Percentiles rank a stretch among this genome's conserved stretches.
Conservation (phyloP, 495 filamentous ascomycete species). For the Podospora fimiseda region DNA sequence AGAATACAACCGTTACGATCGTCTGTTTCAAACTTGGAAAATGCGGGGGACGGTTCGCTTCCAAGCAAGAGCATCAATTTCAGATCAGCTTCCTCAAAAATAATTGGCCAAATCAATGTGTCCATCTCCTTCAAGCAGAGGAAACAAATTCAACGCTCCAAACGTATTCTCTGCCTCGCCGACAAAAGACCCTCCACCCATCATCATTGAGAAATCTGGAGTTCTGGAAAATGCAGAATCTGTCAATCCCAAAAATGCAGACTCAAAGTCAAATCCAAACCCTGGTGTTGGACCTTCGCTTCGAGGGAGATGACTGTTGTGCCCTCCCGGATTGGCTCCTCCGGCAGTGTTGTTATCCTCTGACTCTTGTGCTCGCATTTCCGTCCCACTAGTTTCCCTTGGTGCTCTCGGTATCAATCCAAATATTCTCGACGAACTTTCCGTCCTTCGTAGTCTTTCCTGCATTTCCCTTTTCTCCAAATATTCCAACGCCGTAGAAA, state of each 20-base stretch:
- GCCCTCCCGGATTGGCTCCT: too few relatives aligned
- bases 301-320: conserved; percentile 1
- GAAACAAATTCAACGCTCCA: conserved; percentile 38
- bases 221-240: conserved; percentile 15
- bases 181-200: conserved; percentile 17
- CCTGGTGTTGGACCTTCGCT: conserved; percentile 7
- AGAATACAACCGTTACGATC: conserved; percentile 11
- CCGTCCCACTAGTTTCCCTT: not conserved
- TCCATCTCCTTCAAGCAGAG: conserved; percentile 37
- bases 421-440: conserved; percentile 40
- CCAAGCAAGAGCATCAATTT: too few relatives aligned
- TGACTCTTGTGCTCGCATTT: too few relatives aligned
- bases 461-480: conserved; percentile 34
- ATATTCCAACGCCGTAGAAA: conserved; percentile 32
- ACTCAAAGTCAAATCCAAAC: conserved; percentile 24
- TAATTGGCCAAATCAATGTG: conserved; percentile 41
- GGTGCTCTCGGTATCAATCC: conserved; percentile 28
- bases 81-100: conserved; percentile 18
- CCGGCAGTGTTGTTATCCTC: too few relatives aligned
- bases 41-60: conserved; percentile 3
- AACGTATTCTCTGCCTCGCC: conserved; percentile 32
- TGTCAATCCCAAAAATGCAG: conserved; percentile 20
- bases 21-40: conserved; percentile 10
- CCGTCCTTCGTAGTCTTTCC: conserved; percentile 32
- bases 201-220: conserved; percentile 21